phyloP scores from a whole-genome alignment of 2,329 filamentous ascomycete species.

The Zalaria sp. region DNA sequence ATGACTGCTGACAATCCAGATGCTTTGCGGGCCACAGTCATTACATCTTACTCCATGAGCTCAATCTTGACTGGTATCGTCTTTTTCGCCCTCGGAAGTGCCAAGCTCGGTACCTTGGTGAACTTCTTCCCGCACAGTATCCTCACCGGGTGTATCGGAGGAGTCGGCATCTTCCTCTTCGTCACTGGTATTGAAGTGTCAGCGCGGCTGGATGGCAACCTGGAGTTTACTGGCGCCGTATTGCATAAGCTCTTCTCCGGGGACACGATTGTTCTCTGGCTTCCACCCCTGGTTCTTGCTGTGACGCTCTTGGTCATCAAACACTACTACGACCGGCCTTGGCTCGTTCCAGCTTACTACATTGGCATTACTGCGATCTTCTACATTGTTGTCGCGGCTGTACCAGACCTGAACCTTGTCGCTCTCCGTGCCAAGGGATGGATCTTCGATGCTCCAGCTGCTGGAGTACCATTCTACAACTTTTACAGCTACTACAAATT shows the following conservation, averaged over 20 bases:
- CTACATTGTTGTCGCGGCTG: slow-evolving; percentile 59
- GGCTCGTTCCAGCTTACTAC: slow-evolving; percentile 79
- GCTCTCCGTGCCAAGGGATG: slow-evolving; percentile 62
- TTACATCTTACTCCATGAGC: slow-evolving; percentile 79
- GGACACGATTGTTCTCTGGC: slow-evolving; percentile 72
- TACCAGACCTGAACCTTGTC: slow-evolving; percentile 53
- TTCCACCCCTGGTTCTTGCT: slow-evolving; percentile 62
- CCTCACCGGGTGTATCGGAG: slow-evolving; percentile 90
- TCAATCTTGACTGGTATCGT: slow-evolving; percentile 81
- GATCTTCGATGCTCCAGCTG: slow-evolving; percentile 80
- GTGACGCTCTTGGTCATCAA: slow-evolving; percentile 64
- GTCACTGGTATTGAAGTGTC: slow-evolving; percentile 90
- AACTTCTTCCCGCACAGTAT: slow-evolving; percentile 97
- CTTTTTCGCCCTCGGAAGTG: slow-evolving; percentile 81
- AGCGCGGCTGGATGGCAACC: slow-evolving; percentile 69
- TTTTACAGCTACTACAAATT: slow-evolving; percentile 83
- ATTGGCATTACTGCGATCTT: slow-evolving; percentile 62
- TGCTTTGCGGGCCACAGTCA: slow-evolving; percentile 85
- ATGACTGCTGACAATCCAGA: slow-evolving; percentile 72
- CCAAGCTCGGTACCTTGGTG: slow-evolving; percentile 79
- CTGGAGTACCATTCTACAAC: slow-evolving; percentile 86
- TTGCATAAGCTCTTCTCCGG: slow-evolving; percentile 57
- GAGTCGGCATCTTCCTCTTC: slow-evolving; percentile 88
- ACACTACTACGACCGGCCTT: slow-evolving; percentile 63
- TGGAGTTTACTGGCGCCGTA: slow-evolving; percentile 69